Base-by-base conservation (phyloP, 2,329 filamentous ascomycete species). In the Colletotrichum tropicicola region DNA sequence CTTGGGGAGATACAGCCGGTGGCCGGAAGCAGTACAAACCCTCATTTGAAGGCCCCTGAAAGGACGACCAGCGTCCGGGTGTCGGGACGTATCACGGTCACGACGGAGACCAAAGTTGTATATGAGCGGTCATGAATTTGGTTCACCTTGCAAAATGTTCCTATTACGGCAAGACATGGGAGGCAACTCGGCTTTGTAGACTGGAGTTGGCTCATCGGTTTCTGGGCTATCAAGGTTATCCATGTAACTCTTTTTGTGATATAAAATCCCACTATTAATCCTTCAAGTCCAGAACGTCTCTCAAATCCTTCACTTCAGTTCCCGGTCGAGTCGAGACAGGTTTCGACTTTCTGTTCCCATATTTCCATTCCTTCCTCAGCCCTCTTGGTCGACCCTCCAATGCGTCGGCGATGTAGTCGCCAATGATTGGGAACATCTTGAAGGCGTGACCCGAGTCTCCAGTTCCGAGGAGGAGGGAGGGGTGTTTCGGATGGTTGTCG, bases 351-450 rank as follows among this genome's bases (percentile, higher is more conserved):
- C 70, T 68, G 5, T 45, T 45, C 1, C 70, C 68, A 25, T 61
- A 65, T 19, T 65, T 63, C 71, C 70, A 72, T 19, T 72, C 68
- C 28, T 54, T 32, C 37, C 57, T 70, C 58, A 71, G 19, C 0
- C 68, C 71, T 1, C 54, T 54, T 1, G 59, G 17, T 1, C 28
- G 45, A 0, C 69, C 70, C 47, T 73, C 70, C 8, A 72, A 28
- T 0, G 70, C 67, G 25, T 71, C 69, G 1, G 47, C 47, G 39
- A 73, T 72, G 44, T 70, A 73, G 7, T 60, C 39, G 0, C 71
- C 71, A 10, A 72, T 70, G 2, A 69, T 71, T 0, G 71, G 71
- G 19, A 73, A 71, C 71, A 73, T 73, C 35, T 73, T 73, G 48
- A 73, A 73, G 1, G 69, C 71, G 30, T 73, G 71, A 0, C 71